Base-by-base conservation (phyloP, 768 basidiomycete species). In the Boletus barrowsii region DNA sequence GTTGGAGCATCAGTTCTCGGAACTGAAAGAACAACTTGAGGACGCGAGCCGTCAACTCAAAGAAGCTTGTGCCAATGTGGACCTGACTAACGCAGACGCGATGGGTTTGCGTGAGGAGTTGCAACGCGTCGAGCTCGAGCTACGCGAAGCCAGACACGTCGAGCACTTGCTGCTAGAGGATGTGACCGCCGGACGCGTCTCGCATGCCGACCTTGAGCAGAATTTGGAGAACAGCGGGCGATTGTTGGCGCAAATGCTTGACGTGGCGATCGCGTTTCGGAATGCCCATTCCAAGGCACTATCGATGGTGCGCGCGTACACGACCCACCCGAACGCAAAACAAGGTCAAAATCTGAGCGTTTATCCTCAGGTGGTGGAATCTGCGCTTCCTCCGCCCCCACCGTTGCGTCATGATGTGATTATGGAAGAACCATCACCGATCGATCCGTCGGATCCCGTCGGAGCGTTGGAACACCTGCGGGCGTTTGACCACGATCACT, bases 1-100 rank as follows among this genome's bases (percentile, higher is more conserved):
- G 14, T 76, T 97, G 43, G 93, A 97, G 71, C 85, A 94, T 47
- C 89, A 93, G 68, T 86, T 89, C 66, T 83, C 81, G 39, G 89
- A 90, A 65, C 73, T 90, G 36, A 79, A 81, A 59, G 83, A 82
- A 1, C 76, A 78, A 9, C 72, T 87, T 47, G 88, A 87, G 51
- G 76, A 79, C 53, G 75, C 78, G 14, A 80, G 83, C 49, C 78
- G 79, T 10, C 81, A 87, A 59, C 66, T 90, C 17, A 85, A 84
- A 63, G 84, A 88, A 37, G 72, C 83, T 11, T 76, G 75, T 13
- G 75, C 81, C 0, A 83, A 86, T 55, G 67, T 79, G 15, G 86
- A 88, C 26, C 76, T 90, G 44, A 77, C 82, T 5, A 80, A 83
- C 51, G 82, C 84, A 7, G 88, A 92, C 65, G 80, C 84, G 5